Percentiles rank a stretch among this genome's conserved stretches.
These are phyloP conservation scores for Fusarium anguioides DNA, from an alignment of 2,329 filamentous ascomycete genomes.

Conservation along the genomic window DNA sequence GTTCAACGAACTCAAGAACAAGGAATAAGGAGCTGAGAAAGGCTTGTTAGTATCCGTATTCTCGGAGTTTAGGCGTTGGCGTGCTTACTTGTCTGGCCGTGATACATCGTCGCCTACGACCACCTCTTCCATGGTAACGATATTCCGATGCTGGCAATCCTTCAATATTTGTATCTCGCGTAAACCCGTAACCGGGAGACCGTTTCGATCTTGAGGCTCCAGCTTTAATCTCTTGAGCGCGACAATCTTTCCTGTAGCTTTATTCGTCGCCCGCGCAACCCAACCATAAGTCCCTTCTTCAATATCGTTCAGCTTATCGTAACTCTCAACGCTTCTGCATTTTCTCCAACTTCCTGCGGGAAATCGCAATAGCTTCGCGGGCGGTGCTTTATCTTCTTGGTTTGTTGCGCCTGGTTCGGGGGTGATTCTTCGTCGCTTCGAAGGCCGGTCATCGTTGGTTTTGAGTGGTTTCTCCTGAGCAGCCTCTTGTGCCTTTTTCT, in stretches of 20 bases:
- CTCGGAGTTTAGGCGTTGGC: constrained; percentile 39
- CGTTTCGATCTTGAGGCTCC: constrained; percentile 76
- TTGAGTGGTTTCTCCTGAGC: constrained; percentile 30
- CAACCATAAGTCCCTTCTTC: constrained; percentile 97
- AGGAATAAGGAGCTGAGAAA: constrained; percentile 78
- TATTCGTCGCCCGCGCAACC: constrained; percentile 86
- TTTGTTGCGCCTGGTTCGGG: constrained; percentile 54
- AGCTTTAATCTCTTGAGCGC: constrained; percentile 95
- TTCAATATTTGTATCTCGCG: constrained; percentile 93
- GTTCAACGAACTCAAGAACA: constrained; percentile 97
- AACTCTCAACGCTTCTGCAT: constrained; percentile 84
- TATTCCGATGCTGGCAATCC: constrained; percentile 82
- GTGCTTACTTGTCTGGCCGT: constrained; percentile 64
- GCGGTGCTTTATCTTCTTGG: constrained; percentile 33
- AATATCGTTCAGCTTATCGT: constrained; percentile 94
- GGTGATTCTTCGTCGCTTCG: constrained; percentile 71
- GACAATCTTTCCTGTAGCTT: constrained; percentile 80
- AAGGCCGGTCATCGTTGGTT: constrained; percentile 56
- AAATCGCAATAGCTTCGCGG: constrained; percentile 75
- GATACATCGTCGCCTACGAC: constrained; percentile 75
- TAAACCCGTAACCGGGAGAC: constrained; percentile 90
- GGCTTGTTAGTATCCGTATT: constrained; percentile 17
- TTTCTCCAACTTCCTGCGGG: constrained; percentile 73
- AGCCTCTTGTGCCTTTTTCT: constrained; percentile 51
- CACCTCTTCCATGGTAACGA: constrained; percentile 85